Evolutionary conservation across 306 rosid species (phyloP).

Genomic region (Nissolia schottii): DNA sequence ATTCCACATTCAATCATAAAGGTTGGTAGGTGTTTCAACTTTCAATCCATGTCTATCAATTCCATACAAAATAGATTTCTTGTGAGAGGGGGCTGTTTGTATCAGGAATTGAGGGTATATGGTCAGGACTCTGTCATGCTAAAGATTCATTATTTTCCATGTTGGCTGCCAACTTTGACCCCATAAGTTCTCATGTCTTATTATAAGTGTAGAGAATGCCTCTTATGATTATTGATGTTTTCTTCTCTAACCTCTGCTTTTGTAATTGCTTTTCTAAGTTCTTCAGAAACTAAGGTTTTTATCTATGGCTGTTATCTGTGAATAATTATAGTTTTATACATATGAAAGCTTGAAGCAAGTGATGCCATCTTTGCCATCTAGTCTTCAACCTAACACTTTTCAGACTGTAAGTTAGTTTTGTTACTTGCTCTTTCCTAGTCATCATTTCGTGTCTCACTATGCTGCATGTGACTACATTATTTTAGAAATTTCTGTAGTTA

Average conservation of each 20-base stretch:
- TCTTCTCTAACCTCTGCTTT: too few species aligned
- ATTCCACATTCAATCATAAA: slow-evolving; percentile 89
- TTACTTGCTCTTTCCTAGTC: slow-evolving; percentile 8
- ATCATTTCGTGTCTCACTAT: background rate
- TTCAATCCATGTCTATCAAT: slow-evolving; percentile 15
- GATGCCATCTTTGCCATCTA: slow-evolving; percentile 40
- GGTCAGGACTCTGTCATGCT: too few species aligned
- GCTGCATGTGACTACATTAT: slow-evolving; percentile 7
- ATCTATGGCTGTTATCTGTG: slow-evolving; percentile 4
- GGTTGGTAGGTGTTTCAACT: slow-evolving; percentile 44
- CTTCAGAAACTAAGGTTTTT: slow-evolving; percentile 3
- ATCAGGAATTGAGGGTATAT: slow-evolving; percentile 2
- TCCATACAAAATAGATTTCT: background rate
- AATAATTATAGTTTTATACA: slow-evolving; percentile 69
- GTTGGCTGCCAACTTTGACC: too few species aligned
- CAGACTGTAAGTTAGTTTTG: slow-evolving; percentile 59
- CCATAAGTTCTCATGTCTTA: too few species aligned
- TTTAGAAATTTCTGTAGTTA: slow-evolving; percentile 49
- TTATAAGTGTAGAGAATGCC: too few species aligned
- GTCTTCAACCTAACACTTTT: slow-evolving; percentile 45
- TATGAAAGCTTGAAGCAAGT: slow-evolving; percentile 83
- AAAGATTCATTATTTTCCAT: too few species aligned
- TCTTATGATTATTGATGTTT: too few species aligned
- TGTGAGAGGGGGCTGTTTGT: background rate
- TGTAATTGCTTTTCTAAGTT: slow-evolving; percentile 1